Evolutionary conservation across 2,329 filamentous ascomycete genomes (phyloP), one percentile per base, ranked within the genome.

Genomic region (Fusarium liriodendri): DNA sequence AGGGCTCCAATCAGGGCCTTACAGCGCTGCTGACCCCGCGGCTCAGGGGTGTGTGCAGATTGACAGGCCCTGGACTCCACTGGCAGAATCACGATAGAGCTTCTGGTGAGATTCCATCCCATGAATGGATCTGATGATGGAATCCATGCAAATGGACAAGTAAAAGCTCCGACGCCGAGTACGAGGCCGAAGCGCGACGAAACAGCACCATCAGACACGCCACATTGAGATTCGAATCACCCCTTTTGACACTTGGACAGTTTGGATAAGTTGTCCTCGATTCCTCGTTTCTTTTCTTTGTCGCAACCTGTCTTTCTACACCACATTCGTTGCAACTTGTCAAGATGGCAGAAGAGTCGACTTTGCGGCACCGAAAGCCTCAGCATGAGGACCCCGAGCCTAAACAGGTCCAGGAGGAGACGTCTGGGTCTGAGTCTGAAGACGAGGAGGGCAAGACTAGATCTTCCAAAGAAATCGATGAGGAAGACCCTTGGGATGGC

Each of bases 401-500:
- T 6, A 18, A 52, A 10, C 25, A n/a, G 13, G 47, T n/a, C 9
- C 25, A 52, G 16, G 47, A 29, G 25, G 47, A 52, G 25, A 13
- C 25, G 6, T 29, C 40, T 13, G 40, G 20, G 6, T 22, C 68
- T 14, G 73, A 65, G 16, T 45, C 66, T 11, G 67, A 77, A 38
- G 71, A 74, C 27, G 73, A 79, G 42, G 67, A 72, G 60, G 20
- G 66, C 67, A 78, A 74, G 55, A 70, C 72, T 64, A 77, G 57
- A 55, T 72, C 68, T 10, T 72, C 69, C 38, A 73, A 69, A 13
- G 63, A 68, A 65, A 73, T 62, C 42, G 77, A 82, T 37, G 74
- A 83, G 72, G 90, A 93, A 67, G 89, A 75, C 80, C 58, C 64
- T 22, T 74, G 72, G 72, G 92, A 95, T 54, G 78, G 77, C 27